Percentiles rank a stretch among this genome's conserved stretches.
These are phyloP conservation scores for Ampelomyces quisqualis DNA, from an alignment of 2,329 filamentous ascomycete species.

Conservation along the genomic window DNA sequence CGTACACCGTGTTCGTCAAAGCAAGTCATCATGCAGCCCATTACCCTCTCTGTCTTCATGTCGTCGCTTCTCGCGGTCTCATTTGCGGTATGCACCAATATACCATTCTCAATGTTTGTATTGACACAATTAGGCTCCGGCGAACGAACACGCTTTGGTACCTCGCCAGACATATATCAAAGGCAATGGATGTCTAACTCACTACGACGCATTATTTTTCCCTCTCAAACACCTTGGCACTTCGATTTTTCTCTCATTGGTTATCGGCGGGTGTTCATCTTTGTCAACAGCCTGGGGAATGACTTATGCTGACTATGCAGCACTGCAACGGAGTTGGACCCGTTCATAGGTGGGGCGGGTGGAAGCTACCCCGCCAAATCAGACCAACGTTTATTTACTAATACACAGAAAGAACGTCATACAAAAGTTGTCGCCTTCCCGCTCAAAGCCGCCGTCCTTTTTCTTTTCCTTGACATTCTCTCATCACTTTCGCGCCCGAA, in stretches of 20 bases:
- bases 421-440: not conserved
- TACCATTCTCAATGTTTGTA: not conserved
- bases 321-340: not conserved
- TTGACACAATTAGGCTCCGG: slow-evolving; percentile 18
- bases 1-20: not conserved
- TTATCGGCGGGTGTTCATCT: not conserved
- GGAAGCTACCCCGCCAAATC: slow-evolving; percentile 23
- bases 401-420: slow-evolving; percentile 14
- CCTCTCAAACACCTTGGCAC: no score
- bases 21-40: slow-evolving; percentile 21
- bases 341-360: slow-evolving; percentile 5
- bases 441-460: not conserved
- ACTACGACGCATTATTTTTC: not conserved
- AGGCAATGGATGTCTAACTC: no score
- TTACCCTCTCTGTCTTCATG: slow-evolving; percentile 13
- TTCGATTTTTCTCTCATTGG: not conserved
- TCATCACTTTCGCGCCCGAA: no score
- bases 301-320: slow-evolving; percentile 24
- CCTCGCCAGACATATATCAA: slow-evolving; percentile 32
- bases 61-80: slow-evolving; percentile 15
- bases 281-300: slow-evolving; percentile 11
- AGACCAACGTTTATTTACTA: slow-evolving; percentile 5
- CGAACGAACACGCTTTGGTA: slow-evolving; percentile 15
- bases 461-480: slow-evolving; percentile 3
- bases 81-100: slow-evolving; percentile 20